Evolutionary conservation across 106 monocot species (phyloP), one percentile per base, ranked within the genome.

Genomic region (Apostasia ramifera): DNA sequence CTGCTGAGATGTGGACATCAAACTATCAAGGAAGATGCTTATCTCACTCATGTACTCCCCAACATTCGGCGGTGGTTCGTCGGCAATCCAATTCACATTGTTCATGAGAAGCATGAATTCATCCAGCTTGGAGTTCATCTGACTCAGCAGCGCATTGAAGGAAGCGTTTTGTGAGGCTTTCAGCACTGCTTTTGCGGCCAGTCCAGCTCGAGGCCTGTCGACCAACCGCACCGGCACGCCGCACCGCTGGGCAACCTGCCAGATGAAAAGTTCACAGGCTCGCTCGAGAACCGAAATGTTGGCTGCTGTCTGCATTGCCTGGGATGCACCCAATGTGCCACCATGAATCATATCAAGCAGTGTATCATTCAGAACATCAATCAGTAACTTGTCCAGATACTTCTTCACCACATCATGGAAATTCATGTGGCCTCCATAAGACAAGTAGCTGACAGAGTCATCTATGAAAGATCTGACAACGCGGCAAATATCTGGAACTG

Each of bases 371-470:
- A 88, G 47, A 26, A 84, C 83, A 46, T 81, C 78, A 42, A 75
- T 76, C 60, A 88, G 58, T 44, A 88, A 73, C 70, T 79, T 88
- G 63, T 88, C 81, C 53, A 88, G 63, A 61, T 88, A 83, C 68
- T 76, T 88, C 68, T 67, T 81, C 1, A 81, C 83, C 43, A 79
- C 78, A 61, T 88, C 88, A 58, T 72, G 84, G 65, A 88, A 72
- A 57, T 70, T 78, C 70, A 81, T 81, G n/a, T 68, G 80, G 9
- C 81, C 78, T 47, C 88, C 81, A 67, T 84, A 88, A 3, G 88
- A 88, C 44, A 88, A 71, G 70, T 84, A 88, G 42, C 81, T 84
- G 15, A 88, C 83, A 2, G 88, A 88, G 70, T 84, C 83, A 53
- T 75, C 77, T 6, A 84, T 83, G 59, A 88, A 88, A 8, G 83